These are phyloP conservation scores for Candida dajiaensis DNA, from an alignment of 805 yeast genomes.

Conservation along the genomic window DNA sequence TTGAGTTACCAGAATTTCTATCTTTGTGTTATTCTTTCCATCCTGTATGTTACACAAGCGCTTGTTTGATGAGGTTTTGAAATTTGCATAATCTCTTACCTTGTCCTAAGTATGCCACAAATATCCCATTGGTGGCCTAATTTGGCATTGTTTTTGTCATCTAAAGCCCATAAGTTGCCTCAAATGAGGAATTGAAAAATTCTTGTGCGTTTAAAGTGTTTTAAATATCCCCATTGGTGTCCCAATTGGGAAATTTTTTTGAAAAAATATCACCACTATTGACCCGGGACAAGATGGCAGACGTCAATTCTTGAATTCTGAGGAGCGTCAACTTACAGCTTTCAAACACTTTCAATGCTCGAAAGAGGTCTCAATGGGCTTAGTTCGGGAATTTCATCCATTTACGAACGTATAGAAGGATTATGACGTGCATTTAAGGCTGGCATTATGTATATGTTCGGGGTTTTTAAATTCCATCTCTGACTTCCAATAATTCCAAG, in stretches of 20 bases:
- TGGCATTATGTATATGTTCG: too few relatives aligned
- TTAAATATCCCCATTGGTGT: slow-evolving; percentile 2
- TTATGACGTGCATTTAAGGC: neutral
- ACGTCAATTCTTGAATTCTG: neutral
- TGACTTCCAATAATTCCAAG: slow-evolving; percentile 43
- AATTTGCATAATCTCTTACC: neutral
- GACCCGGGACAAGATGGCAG: neutral
- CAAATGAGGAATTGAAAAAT: neutral
- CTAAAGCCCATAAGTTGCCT: neutral
- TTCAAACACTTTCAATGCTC: neutral
- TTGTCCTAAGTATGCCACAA: neutral
- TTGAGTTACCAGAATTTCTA: too few relatives aligned
- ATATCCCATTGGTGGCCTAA: neutral
- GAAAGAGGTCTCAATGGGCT: neutral
- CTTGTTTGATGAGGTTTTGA: neutral
- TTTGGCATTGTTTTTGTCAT: neutral
- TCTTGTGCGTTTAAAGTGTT: neutral
- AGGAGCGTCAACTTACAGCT: neutral
- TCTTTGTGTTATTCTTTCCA: too few relatives aligned
- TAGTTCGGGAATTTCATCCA: neutral
- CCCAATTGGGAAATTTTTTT: slow-evolving; percentile 2
- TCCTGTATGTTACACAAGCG: neutral
- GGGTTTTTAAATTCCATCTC: slow-evolving; percentile 34
- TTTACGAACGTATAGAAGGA: neutral
- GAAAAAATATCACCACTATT: neutral